Evolutionary conservation across 208 protist species (phyloP).

Genomic region (Leishmania arabica): DNA sequence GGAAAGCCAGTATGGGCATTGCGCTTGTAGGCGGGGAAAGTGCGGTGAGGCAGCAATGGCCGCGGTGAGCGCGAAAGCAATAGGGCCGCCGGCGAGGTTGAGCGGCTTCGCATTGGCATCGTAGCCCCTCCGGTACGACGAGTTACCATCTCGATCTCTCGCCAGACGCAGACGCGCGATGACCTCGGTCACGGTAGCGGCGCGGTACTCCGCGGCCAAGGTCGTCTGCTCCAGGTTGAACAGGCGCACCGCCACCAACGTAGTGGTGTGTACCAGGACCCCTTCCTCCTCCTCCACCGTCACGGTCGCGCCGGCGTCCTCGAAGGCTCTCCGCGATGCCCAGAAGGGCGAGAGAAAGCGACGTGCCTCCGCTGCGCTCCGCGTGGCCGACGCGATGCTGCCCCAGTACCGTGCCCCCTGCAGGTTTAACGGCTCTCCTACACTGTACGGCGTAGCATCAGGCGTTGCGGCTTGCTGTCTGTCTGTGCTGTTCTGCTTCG

Average conservation of each 20-base stretch:
- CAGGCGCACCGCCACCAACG: constrained; percentile 12
- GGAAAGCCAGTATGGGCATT: constrained; percentile 42
- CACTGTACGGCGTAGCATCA: background rate
- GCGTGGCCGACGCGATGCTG: constrained; percentile 25
- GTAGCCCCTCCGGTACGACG: background rate
- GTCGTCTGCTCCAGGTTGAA: constrained; percentile 74
- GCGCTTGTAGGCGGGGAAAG: constrained; percentile 22
- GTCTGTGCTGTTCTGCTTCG: background rate
- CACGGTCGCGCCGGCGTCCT: constrained; percentile 19
- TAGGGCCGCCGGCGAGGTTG: background rate
- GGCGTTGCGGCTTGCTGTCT: background rate
- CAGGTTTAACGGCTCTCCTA: constrained; percentile 15
- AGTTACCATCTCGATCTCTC: background rate
- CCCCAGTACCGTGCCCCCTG: constrained; percentile 29
- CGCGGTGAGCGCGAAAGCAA: background rate
- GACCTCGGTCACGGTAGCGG: constrained; percentile 4
- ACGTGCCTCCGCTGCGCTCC: constrained; percentile 10
- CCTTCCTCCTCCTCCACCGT: constrained; percentile 26
- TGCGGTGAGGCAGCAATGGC: constrained; percentile 10
- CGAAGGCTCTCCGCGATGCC: constrained; percentile 30
- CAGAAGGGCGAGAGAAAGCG: constrained; percentile 59
- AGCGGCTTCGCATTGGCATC: background rate
- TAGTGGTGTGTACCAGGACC: constrained; percentile 18
- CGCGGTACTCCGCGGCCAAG: constrained; percentile 2
- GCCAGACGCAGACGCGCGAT: background rate